A percentile compares a stretch with the other conserved stretches of the same genome.
Conservation (phyloP, 2,329 filamentous ascomycete genomes). For the Clarireedia hainanense region DNA sequence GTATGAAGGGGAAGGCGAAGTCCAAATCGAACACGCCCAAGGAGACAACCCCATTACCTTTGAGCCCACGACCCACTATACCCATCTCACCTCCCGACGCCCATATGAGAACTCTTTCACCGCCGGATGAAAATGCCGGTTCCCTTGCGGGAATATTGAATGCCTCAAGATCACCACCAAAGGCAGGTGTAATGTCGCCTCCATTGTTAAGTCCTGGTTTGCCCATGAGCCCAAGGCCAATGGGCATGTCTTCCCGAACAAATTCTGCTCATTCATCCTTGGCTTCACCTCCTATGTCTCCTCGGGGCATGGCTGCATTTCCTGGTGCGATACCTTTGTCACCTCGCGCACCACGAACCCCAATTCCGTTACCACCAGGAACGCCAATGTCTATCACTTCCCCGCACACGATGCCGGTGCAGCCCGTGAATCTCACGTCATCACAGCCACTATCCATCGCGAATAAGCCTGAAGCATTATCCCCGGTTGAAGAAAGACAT, state of each 20-base stretch:
- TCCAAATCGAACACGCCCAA: slow-evolving; percentile 34
- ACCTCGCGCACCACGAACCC: slow-evolving; percentile 64
- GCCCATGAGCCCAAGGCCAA: slow-evolving; percentile 51
- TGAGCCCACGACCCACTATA: slow-evolving; percentile 32
- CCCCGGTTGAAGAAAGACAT: background rate
- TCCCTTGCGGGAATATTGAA: slow-evolving; percentile 47
- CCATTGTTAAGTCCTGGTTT: slow-evolving; percentile 52
- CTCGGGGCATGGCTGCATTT: slow-evolving; percentile 40
- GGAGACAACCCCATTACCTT: slow-evolving; percentile 32
- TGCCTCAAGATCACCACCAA: slow-evolving; percentile 17
- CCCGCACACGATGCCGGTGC: slow-evolving; percentile 27
- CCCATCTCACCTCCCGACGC: slow-evolving; percentile 28
- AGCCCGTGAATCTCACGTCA: slow-evolving; percentile 31
- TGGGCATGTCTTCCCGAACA: slow-evolving; percentile 50
- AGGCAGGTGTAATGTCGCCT: slow-evolving; percentile 28
- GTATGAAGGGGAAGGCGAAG: slow-evolving; percentile 34
- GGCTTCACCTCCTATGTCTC: slow-evolving; percentile 62
- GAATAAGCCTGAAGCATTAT: slow-evolving; percentile 29
- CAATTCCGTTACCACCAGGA: slow-evolving; percentile 64
- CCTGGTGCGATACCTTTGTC: slow-evolving; percentile 51
- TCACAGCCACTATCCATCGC: slow-evolving; percentile 35
- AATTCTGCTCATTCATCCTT: slow-evolving; percentile 34
- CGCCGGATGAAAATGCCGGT: slow-evolving; percentile 33
- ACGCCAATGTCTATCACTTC: slow-evolving; percentile 57
- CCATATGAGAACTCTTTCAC: slow-evolving; percentile 27